A percentile compares a stretch with the other conserved stretches of the same genome.
Conservation (phyloP, 352 stramenopile species). For the Phytophthora pisi region DNA sequence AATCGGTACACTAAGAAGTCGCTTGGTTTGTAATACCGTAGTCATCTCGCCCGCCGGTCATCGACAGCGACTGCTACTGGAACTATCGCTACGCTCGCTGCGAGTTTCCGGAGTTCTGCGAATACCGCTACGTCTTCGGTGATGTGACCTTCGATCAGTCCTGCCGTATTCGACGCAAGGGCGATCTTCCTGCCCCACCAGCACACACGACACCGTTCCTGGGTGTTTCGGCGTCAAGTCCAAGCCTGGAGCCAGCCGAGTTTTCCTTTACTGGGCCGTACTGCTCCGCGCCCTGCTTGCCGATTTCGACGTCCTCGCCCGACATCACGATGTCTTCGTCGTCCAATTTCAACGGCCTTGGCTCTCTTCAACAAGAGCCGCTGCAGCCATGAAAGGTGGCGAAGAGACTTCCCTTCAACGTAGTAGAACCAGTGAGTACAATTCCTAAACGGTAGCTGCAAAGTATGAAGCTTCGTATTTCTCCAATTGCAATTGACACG, state of each 20-base stretch:
- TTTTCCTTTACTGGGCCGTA: conserved; percentile 45
- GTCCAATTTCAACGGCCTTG: conserved; percentile 25
- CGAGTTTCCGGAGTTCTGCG: conserved; percentile 78
- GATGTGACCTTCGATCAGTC: conserved; percentile 86
- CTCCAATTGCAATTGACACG: conserved; percentile 8
- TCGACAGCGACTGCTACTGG: conserved; percentile 86
- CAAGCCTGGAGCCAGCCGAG: conserved; percentile 23
- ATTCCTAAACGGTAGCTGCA: conserved; percentile 21
- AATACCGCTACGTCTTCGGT: conserved; percentile 84
- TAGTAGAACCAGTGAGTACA: conserved; percentile 27
- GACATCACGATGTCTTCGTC: conserved; percentile 31
- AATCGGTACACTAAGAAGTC: conserved; percentile 2
- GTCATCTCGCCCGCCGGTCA: conserved; percentile 65
- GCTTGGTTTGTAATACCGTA: conserved; percentile 11
- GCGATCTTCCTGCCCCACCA: conserved; percentile 35
- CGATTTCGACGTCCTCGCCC: conserved; percentile 26
- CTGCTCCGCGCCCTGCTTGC: conserved; percentile 47
- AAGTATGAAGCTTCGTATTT: conserved; percentile 36
- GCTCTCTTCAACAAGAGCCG: conserved; percentile 40
- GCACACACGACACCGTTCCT: conserved; percentile 24
- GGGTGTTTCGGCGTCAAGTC: conserved; percentile 34
- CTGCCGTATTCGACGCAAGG: conserved; percentile 57
- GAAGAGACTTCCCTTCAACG: conserved; percentile 2
- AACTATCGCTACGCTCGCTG: conserved; percentile 78
- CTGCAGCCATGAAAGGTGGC: conserved; percentile 18